Base-by-base conservation (phyloP, 2,329 filamentous ascomycete genomes). In the Nigrograna mackinnonii region DNA sequence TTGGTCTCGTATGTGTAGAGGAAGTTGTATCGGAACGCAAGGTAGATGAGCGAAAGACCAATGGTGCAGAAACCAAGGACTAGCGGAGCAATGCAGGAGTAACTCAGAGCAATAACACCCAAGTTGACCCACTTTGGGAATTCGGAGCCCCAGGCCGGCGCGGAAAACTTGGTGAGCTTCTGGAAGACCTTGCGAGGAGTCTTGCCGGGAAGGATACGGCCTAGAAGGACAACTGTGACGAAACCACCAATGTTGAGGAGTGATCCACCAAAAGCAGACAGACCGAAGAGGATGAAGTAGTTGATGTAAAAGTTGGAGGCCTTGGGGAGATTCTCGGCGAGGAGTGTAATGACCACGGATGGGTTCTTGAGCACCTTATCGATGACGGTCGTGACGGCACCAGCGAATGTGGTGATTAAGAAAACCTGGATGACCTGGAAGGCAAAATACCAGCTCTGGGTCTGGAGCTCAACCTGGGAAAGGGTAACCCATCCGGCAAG, bases 361-460 rank as follows among this genome's bases (percentile, higher is more conserved):
- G 91, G 90, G 2, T 89, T 53, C 0, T 83, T 14, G 16, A 85
- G 73, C 30, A 95, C 83, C 6, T 81, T 50, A 22, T 60, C 49
- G 28, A 68, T 61, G 16, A 65, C 64, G 11, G 85, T 79, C 1
- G 89, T 83, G 4, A 91, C 90, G 1, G 91, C 85, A 16, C 89
- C 90, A 4, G 88, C 80, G 26, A 96, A 55, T 0, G 92, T 96
- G 0, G 89, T 85, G 38, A 97, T 83, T 44, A 97, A 74, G 75
- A 97, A 97, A 28, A 96, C 89, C 65, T 97, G 91, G n/a, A 97
- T 79, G 31, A 97, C 83, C 68, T 94, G 89, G 75, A 95, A 95
- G 34, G 79, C 83, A 63, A 97, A 99, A 76, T 96, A 99, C 54
- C 84, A 87, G 59, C 91, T 92, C 64, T 99, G 94, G 0, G 88